A percentile compares a stretch with the other conserved stretches of the same genome.
Conservation (phyloP, 768 basidiomycete genomes). For the Suillus cothurnatus region DNA sequence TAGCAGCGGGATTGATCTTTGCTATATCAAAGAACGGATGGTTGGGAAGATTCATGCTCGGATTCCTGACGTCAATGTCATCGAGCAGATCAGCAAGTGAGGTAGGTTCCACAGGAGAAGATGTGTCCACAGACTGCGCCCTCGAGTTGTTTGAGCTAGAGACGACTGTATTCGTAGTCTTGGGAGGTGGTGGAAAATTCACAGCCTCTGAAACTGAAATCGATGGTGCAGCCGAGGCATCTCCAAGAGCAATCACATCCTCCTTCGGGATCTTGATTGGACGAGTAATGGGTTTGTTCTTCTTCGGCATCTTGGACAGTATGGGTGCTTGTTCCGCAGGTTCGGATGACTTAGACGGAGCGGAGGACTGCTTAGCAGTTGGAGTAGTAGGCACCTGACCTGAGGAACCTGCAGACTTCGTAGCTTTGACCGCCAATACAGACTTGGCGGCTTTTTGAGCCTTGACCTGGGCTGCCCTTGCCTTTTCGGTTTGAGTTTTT, state of each 20-base stretch:
- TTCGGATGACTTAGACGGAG: slow-evolving; percentile 30
- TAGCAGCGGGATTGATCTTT: slow-evolving; percentile 73
- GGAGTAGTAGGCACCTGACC: slow-evolving; percentile 4
- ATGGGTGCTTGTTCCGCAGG: slow-evolving; percentile 66
- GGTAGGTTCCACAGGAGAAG: slow-evolving; percentile 44
- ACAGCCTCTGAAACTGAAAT: slow-evolving; percentile 51
- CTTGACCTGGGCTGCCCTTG: slow-evolving; percentile 29
- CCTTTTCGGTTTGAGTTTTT: slow-evolving; percentile 27
- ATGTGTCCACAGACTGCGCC: slow-evolving; percentile 59
- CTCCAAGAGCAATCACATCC: slow-evolving; percentile 45
- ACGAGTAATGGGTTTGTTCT: slow-evolving; percentile 67
- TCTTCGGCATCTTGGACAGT: slow-evolving; percentile 83
- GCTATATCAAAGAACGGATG: slow-evolving; percentile 77
- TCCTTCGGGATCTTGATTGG: slow-evolving; percentile 63
- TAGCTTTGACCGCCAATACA: slow-evolving; percentile 12
- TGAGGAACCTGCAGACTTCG: slow-evolving; percentile 18
- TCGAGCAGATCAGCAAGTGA: slow-evolving; percentile 67
- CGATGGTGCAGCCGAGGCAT: slow-evolving; percentile 45
- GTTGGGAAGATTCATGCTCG: slow-evolving; percentile 63
- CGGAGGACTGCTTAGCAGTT: slow-evolving; percentile 22
- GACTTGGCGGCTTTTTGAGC: slow-evolving; percentile 28
- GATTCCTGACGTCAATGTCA: slow-evolving; percentile 63
- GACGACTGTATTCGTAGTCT: slow-evolving; percentile 35
- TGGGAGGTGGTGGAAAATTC: slow-evolving; percentile 36
- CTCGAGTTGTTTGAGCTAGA: slow-evolving; percentile 60